Base-by-base conservation (phyloP, 768 basidiomycete species). In the Russula olivacea region DNA sequence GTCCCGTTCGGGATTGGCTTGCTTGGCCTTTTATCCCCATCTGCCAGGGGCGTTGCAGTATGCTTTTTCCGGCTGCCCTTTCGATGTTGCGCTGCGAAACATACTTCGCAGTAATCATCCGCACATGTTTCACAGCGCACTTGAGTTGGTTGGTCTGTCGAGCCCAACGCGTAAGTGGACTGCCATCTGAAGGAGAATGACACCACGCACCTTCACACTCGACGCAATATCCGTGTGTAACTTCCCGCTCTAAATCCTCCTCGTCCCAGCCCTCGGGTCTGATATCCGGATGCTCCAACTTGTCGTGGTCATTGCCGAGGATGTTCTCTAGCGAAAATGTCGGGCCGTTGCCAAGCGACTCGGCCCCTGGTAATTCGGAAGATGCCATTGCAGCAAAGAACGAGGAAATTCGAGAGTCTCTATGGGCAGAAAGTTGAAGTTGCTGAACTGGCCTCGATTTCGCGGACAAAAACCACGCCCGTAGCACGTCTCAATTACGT, bases 81-180 rank as follows among this genome's bases (percentile, higher is more conserved):
- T 52, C 91, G 78, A 72, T 93, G 91, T 70, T 89, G 89, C 0
- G 91, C 82, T 11, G 87, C 82, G 72, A 88, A 93, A 78, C 91
- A 93, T 25, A 93, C 91, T 70, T 91, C 87, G 64, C 91, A 93
- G 69, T 85, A 93, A 21, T 78, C 73, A 70, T 93, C 91, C 3
- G 70, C 75, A 71, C 91, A 93, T 12, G 81, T 79, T 69, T 87
- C 83, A 70, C 91, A 93, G 55, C 77, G 73, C 23, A 93, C 69
- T 70, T 89, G 82, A 5, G 89, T 88, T 59, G 91, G 90, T 72
- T 93, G 91, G 76, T 93, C 91, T 93, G 61, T 48, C 34, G 40
- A 19, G 51, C 38, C 41, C 47, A 55, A 43, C 48, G 53, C 36
- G 30, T 59, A 47, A 38, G 32, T 53, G 52, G 14, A 32, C 54